Percentiles rank a stretch among this genome's conserved stretches.
phyloP scores from a whole-genome alignment of 495 filamentous ascomycete genomes.

The Penicillium riverlandense region DNA sequence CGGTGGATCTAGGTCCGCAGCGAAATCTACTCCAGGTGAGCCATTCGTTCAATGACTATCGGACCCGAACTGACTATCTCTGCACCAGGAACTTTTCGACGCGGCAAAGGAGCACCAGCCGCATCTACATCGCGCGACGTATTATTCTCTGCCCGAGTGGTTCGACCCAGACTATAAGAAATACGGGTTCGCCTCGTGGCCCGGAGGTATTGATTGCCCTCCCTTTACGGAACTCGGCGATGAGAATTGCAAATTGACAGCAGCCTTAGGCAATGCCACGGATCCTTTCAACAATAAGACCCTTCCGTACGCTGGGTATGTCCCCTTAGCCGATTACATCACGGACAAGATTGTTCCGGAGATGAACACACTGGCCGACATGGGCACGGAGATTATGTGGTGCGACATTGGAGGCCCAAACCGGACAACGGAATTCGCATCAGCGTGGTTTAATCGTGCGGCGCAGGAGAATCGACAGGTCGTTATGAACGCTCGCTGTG shows the following conservation, averaged over 20 bases:
- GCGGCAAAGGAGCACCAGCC: constrained; percentile 44
- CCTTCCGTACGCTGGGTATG: constrained; percentile 42
- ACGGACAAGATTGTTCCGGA: constrained; percentile 42
- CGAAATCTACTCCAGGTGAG: constrained; percentile 24
- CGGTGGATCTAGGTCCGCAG: constrained; percentile 35
- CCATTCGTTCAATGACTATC: background rate
- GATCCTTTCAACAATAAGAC: constrained; percentile 43
- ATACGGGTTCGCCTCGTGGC: constrained; percentile 35
- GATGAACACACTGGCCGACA: constrained; percentile 42
- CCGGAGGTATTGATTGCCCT: constrained; percentile 16
- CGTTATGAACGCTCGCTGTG: constrained; percentile 46
- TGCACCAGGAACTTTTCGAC: constrained; percentile 40
- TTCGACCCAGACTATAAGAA: constrained; percentile 44
- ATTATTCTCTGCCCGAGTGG: constrained; percentile 52
- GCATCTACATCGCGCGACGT: constrained; percentile 38
- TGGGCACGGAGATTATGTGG: constrained; percentile 51
- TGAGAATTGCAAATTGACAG: constrained; percentile 5
- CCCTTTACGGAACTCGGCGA: no score
- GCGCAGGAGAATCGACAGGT: constrained; percentile 35
- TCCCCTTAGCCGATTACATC: constrained; percentile 40
- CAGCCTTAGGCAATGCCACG: constrained; percentile 21
- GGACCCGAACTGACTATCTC: background rate
- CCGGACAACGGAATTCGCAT: constrained; percentile 38
- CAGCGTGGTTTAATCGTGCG: constrained; percentile 37
- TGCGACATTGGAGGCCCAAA: constrained; percentile 49